A percentile compares a stretch with the other conserved stretches of the same genome.
phyloP scores from a whole-genome alignment of 805 yeast genomes.

The Wickerhamiella domercqiae region DNA sequence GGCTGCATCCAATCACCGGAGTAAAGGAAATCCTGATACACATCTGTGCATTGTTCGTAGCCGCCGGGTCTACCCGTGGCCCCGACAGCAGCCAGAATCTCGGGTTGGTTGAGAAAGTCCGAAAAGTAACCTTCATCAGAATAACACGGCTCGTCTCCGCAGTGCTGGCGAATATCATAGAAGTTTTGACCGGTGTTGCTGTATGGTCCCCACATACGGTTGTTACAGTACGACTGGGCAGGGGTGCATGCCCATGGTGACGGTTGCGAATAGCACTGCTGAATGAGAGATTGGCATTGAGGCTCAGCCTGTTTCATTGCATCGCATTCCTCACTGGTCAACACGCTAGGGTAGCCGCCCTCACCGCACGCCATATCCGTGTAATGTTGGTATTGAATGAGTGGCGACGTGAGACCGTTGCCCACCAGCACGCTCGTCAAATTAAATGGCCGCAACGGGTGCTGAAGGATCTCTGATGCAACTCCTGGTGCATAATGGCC shows the following conservation, averaged over 20 bases:
- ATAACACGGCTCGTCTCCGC: conserved; percentile 50
- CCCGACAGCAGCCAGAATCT: conserved; percentile 67
- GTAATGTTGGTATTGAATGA: conserved; percentile 61
- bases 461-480: conserved; percentile 36
- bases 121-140: conserved; percentile 58
- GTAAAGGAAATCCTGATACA: conserved; percentile 64
- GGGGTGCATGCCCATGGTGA: conserved; percentile 76
- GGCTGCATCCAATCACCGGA: conserved; percentile 94
- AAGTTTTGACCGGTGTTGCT: conserved; percentile 76
- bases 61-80: conserved; percentile 64
- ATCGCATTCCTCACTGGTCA: conserved; percentile 52
- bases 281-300: conserved; percentile 34
- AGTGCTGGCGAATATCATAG: conserved; percentile 73
- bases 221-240: conserved; percentile 69
- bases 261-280: conserved; percentile 55
- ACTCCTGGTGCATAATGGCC: conserved; percentile 86
- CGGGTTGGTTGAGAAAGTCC: conserved; percentile 57
- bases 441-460: conserved; percentile 35
- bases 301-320: conserved; percentile 46
- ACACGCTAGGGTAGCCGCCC: conserved; percentile 63
- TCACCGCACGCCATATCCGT: conserved; percentile 88
- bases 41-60: conserved; percentile 47
- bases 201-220: conserved; percentile 56
- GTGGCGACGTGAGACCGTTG: conserved; percentile 80
- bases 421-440: conserved; percentile 74